A percentile compares a stretch with the other conserved stretches of the same genome.
phyloP scores from a whole-genome alignment of 2,329 filamentous ascomycete genomes.

The Blastomyces gilchristii region DNA sequence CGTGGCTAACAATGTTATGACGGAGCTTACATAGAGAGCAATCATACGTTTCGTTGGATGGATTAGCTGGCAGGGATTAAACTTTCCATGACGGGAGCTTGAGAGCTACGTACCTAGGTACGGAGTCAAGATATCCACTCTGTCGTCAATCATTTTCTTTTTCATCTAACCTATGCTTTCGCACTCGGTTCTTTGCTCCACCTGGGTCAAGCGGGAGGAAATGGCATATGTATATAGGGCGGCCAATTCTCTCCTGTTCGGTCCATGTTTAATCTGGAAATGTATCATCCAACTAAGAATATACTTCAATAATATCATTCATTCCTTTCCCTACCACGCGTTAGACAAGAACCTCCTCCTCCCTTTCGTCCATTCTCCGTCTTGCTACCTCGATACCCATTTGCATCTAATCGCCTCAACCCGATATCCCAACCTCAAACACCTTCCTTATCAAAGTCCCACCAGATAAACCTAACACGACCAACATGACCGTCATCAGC shows the following conservation, averaged over 20 bases:
- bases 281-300: background rate
- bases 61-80: background rate
- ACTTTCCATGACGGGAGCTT: background rate
- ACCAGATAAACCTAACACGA: background rate
- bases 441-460: background rate
- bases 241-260: background rate
- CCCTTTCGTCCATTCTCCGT: too few species aligned
- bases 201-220: background rate
- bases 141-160: background rate
- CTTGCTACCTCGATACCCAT: background rate
- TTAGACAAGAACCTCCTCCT: background rate
- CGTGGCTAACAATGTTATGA: background rate
- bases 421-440: background rate
- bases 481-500: background rate
- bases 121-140: background rate
- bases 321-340: background rate
- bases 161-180: background rate
- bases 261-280: background rate
- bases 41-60: background rate
- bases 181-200: background rate
- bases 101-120: background rate
- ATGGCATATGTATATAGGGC: background rate
- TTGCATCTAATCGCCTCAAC: background rate
- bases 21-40: background rate
- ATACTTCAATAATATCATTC: background rate